These are phyloP conservation scores for Globisporangium ultimum DNA, from an alignment of 352 stramenopile species.

Conservation along the genomic window DNA sequence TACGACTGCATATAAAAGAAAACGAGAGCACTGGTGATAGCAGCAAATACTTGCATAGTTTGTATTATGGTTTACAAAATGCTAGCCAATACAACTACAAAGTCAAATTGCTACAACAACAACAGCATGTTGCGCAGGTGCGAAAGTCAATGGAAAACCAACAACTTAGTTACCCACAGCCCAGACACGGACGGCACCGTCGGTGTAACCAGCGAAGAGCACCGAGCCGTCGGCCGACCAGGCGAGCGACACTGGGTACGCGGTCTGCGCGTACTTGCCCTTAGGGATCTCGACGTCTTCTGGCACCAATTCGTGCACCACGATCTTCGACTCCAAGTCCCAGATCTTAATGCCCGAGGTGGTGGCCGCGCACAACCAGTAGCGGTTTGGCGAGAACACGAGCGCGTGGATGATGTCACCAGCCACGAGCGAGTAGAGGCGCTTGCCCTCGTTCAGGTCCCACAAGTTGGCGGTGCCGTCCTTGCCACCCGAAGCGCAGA, in stretches of 20 bases:
- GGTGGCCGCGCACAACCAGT: constrained; percentile 99
- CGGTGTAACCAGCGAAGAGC: constrained; percentile 99
- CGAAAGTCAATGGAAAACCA: neutral
- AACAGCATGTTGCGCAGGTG: constrained; percentile 1
- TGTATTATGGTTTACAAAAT: neutral
- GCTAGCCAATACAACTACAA: neutral
- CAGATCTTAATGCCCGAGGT: constrained; percentile 99
- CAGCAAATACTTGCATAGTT: neutral
- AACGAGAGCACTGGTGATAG: too few relatives aligned
- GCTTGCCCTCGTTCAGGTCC: constrained; percentile 99
- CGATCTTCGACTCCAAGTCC: constrained; percentile 99
- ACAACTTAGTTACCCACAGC: constrained; percentile 80
- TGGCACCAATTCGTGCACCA: constrained; percentile 96
- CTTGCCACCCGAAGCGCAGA: constrained; percentile 99
- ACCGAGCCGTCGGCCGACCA: constrained; percentile 98
- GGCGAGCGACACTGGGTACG: constrained; percentile 96
- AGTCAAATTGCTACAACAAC: constrained; percentile 6
- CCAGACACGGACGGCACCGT: constrained; percentile 97
- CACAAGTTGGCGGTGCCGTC: constrained; percentile 99
- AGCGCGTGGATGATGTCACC: constrained; percentile 97
- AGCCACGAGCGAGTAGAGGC: constrained; percentile 98
- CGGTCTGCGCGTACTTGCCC: constrained; percentile 92
- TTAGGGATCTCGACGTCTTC: constrained; percentile 87
- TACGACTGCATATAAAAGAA: too few relatives aligned
- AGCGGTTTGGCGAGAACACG: constrained; percentile 99